These are phyloP conservation scores for Nevesoporus exiguus DNA, from an alignment of 768 basidiomycete genomes.

Conservation along the genomic window DNA sequence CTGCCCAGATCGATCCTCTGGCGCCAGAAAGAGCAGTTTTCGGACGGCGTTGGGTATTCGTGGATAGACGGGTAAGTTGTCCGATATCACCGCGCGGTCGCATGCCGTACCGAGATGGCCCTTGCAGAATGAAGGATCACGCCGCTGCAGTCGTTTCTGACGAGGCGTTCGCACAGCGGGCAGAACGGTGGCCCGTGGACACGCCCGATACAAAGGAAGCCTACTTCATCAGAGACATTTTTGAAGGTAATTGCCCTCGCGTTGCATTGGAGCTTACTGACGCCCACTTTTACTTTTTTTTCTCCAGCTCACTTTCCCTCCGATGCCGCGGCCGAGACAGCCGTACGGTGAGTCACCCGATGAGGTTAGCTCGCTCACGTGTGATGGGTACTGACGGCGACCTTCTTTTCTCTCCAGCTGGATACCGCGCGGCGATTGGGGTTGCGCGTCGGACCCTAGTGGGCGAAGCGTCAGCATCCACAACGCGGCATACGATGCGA, in stretches of 20 bases:
- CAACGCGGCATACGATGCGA: slow-evolving; percentile 73
- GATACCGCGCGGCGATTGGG: slow-evolving; percentile 97
- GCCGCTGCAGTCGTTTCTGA: slow-evolving; percentile 75
- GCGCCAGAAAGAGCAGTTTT: slow-evolving; percentile 99
- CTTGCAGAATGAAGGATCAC: slow-evolving; percentile 80
- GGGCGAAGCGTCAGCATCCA: slow-evolving; percentile 96
- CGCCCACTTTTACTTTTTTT: background rate
- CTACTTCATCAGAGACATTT: slow-evolving; percentile 87
- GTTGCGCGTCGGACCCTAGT: slow-evolving; percentile 90
- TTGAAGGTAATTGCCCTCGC: slow-evolving; percentile 55
- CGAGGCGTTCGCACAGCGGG: slow-evolving; percentile 69
- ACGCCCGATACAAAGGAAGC: slow-evolving; percentile 97
- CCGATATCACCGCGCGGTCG: background rate
- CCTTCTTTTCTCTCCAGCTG: slow-evolving; percentile 47
- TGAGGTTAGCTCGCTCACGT: slow-evolving; percentile 1
- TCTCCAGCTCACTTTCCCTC: slow-evolving; percentile 73
- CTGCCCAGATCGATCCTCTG: slow-evolving; percentile 92
- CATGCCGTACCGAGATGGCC: background rate
- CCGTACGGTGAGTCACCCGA: slow-evolving; percentile 65
- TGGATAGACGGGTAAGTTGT: slow-evolving; percentile 89
- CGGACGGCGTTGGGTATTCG: slow-evolving; percentile 96
- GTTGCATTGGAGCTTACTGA: background rate
- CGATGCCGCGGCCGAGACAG: slow-evolving; percentile 82
- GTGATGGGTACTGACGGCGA: slow-evolving; percentile 12
- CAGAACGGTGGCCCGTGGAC: slow-evolving; percentile 71